A percentile compares a stretch with the other conserved stretches of the same genome.
These are phyloP conservation scores for Alternaria sp. DNA, from an alignment of 2,329 filamentous ascomycete species.

Conservation along the genomic window DNA sequence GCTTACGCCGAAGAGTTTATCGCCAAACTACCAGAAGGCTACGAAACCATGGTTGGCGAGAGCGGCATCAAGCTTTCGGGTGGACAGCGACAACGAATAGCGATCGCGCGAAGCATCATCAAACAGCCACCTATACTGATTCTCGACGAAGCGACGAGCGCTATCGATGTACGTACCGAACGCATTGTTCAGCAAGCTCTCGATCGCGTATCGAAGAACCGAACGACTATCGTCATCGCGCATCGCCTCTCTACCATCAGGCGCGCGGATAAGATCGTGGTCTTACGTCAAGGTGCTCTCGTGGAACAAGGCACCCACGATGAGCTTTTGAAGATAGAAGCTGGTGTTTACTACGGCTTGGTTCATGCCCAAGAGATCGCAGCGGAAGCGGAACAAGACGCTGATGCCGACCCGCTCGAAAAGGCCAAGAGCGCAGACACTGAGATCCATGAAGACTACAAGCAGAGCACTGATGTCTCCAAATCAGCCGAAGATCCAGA, in stretches of 20 bases:
- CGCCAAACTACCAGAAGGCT: conserved; percentile 59
- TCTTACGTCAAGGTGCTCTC: conserved; percentile 73
- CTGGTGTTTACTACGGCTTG: conserved; percentile 70
- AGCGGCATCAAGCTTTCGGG: conserved; percentile 78
- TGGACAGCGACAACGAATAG: conserved; percentile 84
- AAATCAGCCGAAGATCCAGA: conserved; percentile 24
- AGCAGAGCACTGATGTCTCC: conserved; percentile 1
- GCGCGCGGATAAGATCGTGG: conserved; percentile 79
- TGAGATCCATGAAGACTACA: conserved; percentile 11
- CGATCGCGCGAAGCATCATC: conserved; percentile 75
- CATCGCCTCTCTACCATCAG: conserved; percentile 77
- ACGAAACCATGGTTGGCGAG: conserved; percentile 77
- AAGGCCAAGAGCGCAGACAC: conserved; percentile 26
- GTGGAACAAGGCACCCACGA: conserved; percentile 79
- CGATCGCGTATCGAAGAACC: conserved; percentile 63
- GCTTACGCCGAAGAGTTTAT: conserved; percentile 50
- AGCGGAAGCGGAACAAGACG: conserved; percentile 27
- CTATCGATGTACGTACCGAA: conserved; percentile 64
- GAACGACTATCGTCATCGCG: conserved; percentile 80
- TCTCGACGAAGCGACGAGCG: conserved; percentile 78
- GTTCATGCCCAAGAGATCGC: conserved; percentile 58
- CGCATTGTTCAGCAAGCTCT: conserved; percentile 64
- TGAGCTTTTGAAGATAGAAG: conserved; percentile 65
- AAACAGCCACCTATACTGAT: conserved; percentile 70
- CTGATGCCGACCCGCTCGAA: conserved; percentile 19